phyloP scores from a whole-genome alignment of 768 basidiomycete species.

The Nidularia sp. region DNA sequence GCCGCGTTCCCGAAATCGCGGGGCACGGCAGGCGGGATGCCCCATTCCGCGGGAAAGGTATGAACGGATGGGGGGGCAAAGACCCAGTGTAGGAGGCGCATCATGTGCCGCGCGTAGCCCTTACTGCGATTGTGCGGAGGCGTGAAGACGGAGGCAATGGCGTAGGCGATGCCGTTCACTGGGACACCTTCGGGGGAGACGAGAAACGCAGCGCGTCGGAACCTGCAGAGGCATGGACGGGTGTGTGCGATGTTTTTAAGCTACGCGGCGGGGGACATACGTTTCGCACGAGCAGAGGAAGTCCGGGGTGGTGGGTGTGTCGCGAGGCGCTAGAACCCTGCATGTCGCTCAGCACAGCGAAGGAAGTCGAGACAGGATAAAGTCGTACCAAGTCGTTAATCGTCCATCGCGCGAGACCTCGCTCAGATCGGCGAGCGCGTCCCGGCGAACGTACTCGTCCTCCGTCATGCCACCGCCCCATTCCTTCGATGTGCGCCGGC shows the following conservation, averaged over 20 bases:
- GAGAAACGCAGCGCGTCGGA: slow-evolving; percentile 4
- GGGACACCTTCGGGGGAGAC: neutral
- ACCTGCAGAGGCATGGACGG: slow-evolving; percentile 8
- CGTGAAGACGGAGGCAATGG: slow-evolving; percentile 56
- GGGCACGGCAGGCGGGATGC: slow-evolving; percentile 12
- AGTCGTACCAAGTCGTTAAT: slow-evolving; percentile 45
- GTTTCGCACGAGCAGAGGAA: slow-evolving; percentile 66
- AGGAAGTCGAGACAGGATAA: neutral
- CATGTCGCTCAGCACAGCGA: neutral
- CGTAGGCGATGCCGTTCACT: slow-evolving; percentile 41
- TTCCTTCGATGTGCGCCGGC: slow-evolving; percentile 29
- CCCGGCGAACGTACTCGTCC: slow-evolving; percentile 42
- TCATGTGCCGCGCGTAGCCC: slow-evolving; percentile 62
- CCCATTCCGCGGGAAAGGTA: slow-evolving; percentile 20
- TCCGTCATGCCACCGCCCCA: slow-evolving; percentile 41
- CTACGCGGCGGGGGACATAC: slow-evolving; percentile 26
- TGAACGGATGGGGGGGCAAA: slow-evolving; percentile 13
- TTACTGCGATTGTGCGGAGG: slow-evolving; percentile 41
- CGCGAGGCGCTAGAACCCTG: slow-evolving; percentile 58
- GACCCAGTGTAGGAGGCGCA: slow-evolving; percentile 53
- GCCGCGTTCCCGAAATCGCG: slow-evolving; percentile 9
- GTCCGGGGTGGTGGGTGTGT: slow-evolving; percentile 42
- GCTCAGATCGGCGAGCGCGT: slow-evolving; percentile 30
- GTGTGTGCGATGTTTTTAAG: neutral
- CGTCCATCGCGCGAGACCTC: slow-evolving; percentile 43